Base-by-base conservation (phyloP, 768 basidiomycete genomes). In the Pulveroboletus frians region DNA sequence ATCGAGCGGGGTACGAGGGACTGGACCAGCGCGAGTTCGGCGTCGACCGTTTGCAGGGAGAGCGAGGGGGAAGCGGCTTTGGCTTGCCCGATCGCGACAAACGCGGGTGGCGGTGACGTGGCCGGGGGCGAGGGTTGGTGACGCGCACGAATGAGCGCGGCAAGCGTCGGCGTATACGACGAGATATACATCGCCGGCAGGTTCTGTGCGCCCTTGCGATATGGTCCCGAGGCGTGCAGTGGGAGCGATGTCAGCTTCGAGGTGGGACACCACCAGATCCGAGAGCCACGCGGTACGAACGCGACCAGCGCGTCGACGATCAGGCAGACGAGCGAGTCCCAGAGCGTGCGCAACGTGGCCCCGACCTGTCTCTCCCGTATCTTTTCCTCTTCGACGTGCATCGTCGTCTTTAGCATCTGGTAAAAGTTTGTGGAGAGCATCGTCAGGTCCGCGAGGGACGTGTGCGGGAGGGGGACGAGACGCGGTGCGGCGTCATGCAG, bases 191-290 rank as follows among this genome's bases (percentile, higher is more conserved):
- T 37, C 36, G 55, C 48, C 1, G 55, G 9, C 44, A 58, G 39
- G 44, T 53, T 54, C 9, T 26, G 21, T 1, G 23, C 44, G 13
- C 50, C 44, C 18, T 48, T 52, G 46, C 58, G 58, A 37, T 62
- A 68, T 5, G 62, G 53, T 1, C 69, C 69, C 1, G 69, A 61
- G 1, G 63, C 68, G 30, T 69, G 69, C 36, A 69, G 46, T 3
- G 68, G 69, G 27, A 69, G 51, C 9, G 66, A 56, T 3, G 63
- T 52, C 18, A 68, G 43, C 32, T 53, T 61, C 6, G 69, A 66
- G 13, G 69, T 66, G 2, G 64, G 62, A 31, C 66, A 71, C 69
- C 69, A 69, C 57, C 61, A 66, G 42, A 69, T 57, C n/a, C 62
- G 52, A 49, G 61, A 44, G 15, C 58, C 61, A 11, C 53, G 55